Evolutionary conservation across 768 basidiomycete genomes (phyloP).

Genomic region (Phlegmacium glaucopus): DNA sequence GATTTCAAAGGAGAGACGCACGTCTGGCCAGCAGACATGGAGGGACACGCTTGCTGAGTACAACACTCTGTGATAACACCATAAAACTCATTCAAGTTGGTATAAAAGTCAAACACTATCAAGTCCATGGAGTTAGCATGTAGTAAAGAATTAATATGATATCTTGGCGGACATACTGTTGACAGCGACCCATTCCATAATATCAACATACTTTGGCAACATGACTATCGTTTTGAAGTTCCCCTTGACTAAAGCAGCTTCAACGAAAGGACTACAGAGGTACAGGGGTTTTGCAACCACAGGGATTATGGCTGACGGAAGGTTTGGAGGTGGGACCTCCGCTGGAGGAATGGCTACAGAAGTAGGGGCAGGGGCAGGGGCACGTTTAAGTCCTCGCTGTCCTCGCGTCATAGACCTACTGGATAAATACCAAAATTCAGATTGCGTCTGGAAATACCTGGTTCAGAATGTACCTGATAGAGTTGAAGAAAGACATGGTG

Average conservation of each 20-base stretch:
- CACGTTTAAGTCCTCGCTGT: constrained; percentile 58
- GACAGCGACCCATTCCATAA: constrained; percentile 92
- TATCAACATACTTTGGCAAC: constrained; percentile 96
- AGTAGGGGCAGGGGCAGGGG: constrained; percentile 76
- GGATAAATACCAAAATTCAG: background rate
- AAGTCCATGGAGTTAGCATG: background rate
- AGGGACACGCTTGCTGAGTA: constrained; percentile 82
- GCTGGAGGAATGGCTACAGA: constrained; percentile 54
- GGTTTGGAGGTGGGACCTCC: constrained; percentile 38
- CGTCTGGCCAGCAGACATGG: constrained; percentile 91
- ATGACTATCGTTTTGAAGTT: constrained; percentile 98
- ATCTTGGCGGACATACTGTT: constrained; percentile 53
- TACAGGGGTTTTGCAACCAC: constrained; percentile 66
- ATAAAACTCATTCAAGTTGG: constrained; percentile 96
- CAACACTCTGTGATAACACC: constrained; percentile 94
- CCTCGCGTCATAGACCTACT: constrained; percentile 77
- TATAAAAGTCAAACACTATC: constrained; percentile 96
- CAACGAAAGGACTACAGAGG: constrained; percentile 93
- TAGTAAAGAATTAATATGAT: background rate
- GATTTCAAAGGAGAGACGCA: constrained; percentile 37
- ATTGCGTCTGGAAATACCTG: background rate
- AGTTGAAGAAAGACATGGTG: constrained; percentile 80
- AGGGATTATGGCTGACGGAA: constrained; percentile 33
- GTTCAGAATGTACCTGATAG: constrained; percentile 56
- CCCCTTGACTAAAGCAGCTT: constrained; percentile 93